A percentile compares a stretch with the other conserved stretches of the same genome.
Conservation (phyloP, 2,329 filamentous ascomycete species). For the Trichoderma gracile region DNA sequence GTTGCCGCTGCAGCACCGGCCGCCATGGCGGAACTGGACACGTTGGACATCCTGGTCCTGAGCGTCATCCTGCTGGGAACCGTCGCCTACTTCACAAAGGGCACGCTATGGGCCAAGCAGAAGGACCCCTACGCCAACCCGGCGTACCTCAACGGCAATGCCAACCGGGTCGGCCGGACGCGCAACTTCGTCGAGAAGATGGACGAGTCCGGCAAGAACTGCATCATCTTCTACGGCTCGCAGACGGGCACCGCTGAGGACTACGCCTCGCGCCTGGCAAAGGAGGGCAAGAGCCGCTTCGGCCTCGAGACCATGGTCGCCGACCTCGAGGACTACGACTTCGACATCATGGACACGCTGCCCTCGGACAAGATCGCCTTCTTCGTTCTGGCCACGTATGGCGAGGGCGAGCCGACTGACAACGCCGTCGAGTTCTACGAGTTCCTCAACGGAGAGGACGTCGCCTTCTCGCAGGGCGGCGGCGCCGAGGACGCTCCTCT, state of each 20-base stretch:
- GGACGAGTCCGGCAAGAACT: slow-evolving; percentile 94
- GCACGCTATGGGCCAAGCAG: slow-evolving; percentile 83
- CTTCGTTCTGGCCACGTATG: slow-evolving; percentile 96
- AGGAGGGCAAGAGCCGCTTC: slow-evolving; percentile 95
- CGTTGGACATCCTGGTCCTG: slow-evolving; percentile 91
- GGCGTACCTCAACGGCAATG: slow-evolving; percentile 63
- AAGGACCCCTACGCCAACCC: slow-evolving; percentile 87
- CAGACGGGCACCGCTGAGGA: slow-evolving; percentile 98
- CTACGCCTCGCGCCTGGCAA: slow-evolving; percentile 92
- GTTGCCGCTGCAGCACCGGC: slow-evolving; percentile 34
- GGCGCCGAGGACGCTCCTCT: slow-evolving; percentile 68
- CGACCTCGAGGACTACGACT: slow-evolving; percentile 97
- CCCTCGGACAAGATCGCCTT: slow-evolving; percentile 89
- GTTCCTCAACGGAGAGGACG: slow-evolving; percentile 81
- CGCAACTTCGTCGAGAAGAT: slow-evolving; percentile 94
- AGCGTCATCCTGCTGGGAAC: slow-evolving; percentile 81
- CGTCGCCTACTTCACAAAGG: slow-evolving; percentile 95
- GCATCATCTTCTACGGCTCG: slow-evolving; percentile 96
- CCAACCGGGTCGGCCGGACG: slow-evolving; percentile 77
- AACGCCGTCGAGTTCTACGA: slow-evolving; percentile 99
- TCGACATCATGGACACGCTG: slow-evolving; percentile 85
- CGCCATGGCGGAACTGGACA: slow-evolving; percentile 93
- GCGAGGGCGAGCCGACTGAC: slow-evolving; percentile 96
- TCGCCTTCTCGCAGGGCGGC: slow-evolving; percentile 72
- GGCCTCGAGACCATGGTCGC: slow-evolving; percentile 98